A percentile compares a stretch with the other conserved stretches of the same genome.
These are phyloP conservation scores for Cymbopogon flexuosus DNA, from an alignment of 202 grass and related monocot genomes.

Conservation along the genomic window DNA sequence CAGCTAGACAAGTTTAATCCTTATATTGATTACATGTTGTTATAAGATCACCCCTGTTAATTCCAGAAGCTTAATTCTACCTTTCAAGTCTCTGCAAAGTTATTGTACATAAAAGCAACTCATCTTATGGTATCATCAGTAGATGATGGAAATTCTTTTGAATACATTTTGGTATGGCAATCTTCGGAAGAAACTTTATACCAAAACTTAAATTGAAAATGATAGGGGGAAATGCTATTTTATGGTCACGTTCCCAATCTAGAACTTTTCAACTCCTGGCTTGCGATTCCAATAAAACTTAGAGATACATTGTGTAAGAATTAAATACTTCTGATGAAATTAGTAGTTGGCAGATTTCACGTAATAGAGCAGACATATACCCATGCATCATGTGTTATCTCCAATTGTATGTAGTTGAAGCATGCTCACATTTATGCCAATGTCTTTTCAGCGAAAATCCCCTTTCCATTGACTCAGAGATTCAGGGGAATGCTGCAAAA, in stretches of 20 bases:
- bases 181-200: background rate
- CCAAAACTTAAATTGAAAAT: background rate
- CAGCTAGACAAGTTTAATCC: background rate
- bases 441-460: constrained; percentile 79
- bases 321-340: constrained; percentile 8
- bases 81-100: background rate
- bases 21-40: background rate
- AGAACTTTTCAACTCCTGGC: background rate
- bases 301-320: background rate
- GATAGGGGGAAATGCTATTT: background rate
- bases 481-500: constrained; percentile 99
- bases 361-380: background rate
- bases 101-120: background rate
- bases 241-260: background rate
- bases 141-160: background rate
- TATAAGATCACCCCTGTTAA: background rate
- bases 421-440: constrained; percentile 9
- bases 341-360: background rate
- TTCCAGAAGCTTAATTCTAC: background rate
- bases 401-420: background rate
- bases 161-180: background rate
- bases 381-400: background rate
- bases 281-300: constrained; percentile 4
- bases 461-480: constrained; percentile 88
- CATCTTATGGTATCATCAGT: background rate